Percentiles rank a stretch among this genome's conserved stretches.
phyloP scores from a whole-genome alignment of 2,329 filamentous ascomycete genomes.

The Stagonosporopsis cucurbitacearum region DNA sequence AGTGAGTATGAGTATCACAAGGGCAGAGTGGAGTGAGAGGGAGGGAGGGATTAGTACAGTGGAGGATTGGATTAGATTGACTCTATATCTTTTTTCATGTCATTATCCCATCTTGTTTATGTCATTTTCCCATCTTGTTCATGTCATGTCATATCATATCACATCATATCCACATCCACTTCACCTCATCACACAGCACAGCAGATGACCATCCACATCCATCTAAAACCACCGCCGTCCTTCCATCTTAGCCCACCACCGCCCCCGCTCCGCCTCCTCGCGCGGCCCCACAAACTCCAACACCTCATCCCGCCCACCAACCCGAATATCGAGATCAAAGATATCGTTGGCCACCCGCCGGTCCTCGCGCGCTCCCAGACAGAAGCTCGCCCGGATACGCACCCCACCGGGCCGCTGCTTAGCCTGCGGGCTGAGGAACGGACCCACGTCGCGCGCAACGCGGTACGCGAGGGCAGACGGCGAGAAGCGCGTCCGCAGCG shows the following conservation, averaged over 20 bases:
- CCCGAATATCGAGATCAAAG: constrained; percentile 54
- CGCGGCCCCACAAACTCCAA: constrained; percentile 52
- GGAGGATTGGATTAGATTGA: no score
- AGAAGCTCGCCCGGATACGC: constrained; percentile 55
- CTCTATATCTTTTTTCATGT: no score
- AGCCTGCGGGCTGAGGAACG: constrained; percentile 49
- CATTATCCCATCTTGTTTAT: no score
- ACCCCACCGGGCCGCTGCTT: constrained; percentile 52
- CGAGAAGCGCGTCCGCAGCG: constrained; percentile 49
- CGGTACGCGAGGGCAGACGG: constrained; percentile 51
- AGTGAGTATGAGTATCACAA: no score
- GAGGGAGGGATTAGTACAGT: no score
- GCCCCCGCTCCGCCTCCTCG: constrained; percentile 52
- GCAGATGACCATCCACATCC: no score
- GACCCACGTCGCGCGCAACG: constrained; percentile 50
- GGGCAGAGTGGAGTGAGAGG: no score
- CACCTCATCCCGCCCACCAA: constrained; percentile 50
- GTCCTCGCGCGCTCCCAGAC: constrained; percentile 45
- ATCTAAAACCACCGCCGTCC: constrained; percentile 54
- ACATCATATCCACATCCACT: no score
- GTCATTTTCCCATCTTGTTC: no score
- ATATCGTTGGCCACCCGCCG: constrained; percentile 45
- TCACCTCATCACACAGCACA: no score
- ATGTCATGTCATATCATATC: no score
- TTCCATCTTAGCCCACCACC: constrained; percentile 53